Evolutionary conservation across 192 early-diverging fungal species (phyloP), one percentile per base, ranked within the genome.

Genomic region (Backusella psychrophila): DNA sequence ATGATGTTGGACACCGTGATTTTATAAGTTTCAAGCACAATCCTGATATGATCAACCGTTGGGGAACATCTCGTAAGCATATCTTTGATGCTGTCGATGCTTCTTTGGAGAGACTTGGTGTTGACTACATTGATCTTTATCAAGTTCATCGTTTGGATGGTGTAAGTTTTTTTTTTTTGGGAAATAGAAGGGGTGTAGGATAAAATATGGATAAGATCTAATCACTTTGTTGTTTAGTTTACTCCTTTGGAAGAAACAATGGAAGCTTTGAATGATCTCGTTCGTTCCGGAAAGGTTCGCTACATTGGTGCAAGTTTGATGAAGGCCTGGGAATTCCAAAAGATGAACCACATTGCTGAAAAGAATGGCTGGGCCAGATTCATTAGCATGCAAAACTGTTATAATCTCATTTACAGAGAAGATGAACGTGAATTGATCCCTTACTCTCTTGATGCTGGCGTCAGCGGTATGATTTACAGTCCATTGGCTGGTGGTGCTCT

Each of bases 81-180:
- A 91, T 96, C 21, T 84, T 94, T 72, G 93, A 96, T 70, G 92
- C 92, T n/a, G 83, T 91, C 12, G 87, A 92, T 19, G 93, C 92
- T 2, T 90, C 86, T 17, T 83, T 94, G 39, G 84, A 88, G 49
- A 85, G 94, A 8, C 76, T 94, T 66, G 82, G 87, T 38, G 72
- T 94, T n/a, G 91, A 91, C 19, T 91, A 94, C 79, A 87, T 92
- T 36, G 89, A 94, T 82, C 79, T 94, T 36, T 82, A 93, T 42
- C 91, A 90, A 74, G 91, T 92, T 35, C 94, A 96, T 80, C 84
- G 94, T 15, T 92, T 90, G 11, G 93, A 75, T 65, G 26, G 19
- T 36, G 78, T 74, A 65, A 75, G 49, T 67, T 15, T 15, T 33
- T 65, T 65, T 33, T 65, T 65, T 14, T 8, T 65, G 2, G 31